Conservation (phyloP, 495 filamentous ascomycete species). For the Lasiosphaeris hirsuta region DNA sequence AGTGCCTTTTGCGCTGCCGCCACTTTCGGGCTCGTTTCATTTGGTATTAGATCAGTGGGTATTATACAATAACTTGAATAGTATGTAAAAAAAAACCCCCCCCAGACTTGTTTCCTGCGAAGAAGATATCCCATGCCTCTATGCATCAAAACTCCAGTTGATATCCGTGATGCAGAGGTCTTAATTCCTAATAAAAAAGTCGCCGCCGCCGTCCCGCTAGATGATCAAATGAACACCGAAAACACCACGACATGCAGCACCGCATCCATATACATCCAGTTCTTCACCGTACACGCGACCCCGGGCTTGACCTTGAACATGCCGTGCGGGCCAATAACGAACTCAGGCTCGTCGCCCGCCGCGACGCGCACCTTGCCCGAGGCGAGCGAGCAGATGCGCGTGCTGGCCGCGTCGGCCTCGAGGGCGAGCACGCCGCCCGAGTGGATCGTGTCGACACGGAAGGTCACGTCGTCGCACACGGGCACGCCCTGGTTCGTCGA, state of each 20-base stretch:
- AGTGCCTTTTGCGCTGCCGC: too few relatives aligned
- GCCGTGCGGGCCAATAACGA: slow-evolving; percentile 36
- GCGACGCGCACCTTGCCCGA: slow-evolving; percentile 35
- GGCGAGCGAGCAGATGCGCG: slow-evolving; percentile 33
- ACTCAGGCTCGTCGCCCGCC: slow-evolving; percentile 27
- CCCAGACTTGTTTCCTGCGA: too few relatives aligned
- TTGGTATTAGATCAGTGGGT: too few relatives aligned
- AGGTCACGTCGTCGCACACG: slow-evolving; percentile 30
- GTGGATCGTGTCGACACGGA: slow-evolving; percentile 33
- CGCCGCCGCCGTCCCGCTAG: neutral
- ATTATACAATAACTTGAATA: too few relatives aligned
- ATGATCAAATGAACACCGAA: slow-evolving; percentile 15
- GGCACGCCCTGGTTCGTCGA: slow-evolving; percentile 22
- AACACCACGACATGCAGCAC: slow-evolving; percentile 32
- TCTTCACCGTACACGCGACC: slow-evolving; percentile 23
- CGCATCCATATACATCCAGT: slow-evolving; percentile 35
- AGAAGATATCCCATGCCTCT: too few relatives aligned
- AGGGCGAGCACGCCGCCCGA: slow-evolving; percentile 25
- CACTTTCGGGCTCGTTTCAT: too few relatives aligned
- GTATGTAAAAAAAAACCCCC: too few relatives aligned
- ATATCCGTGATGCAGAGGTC: too few relatives aligned
- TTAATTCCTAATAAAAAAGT: neutral
- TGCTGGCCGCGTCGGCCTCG: slow-evolving; percentile 15
- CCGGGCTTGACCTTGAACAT: slow-evolving; percentile 31
- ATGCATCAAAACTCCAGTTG: too few relatives aligned